A percentile compares a stretch with the other conserved stretches of the same genome.
Evolutionary conservation across 2,329 filamentous ascomycete species (phyloP).

Genomic region (Aspergillus phoenicis): DNA sequence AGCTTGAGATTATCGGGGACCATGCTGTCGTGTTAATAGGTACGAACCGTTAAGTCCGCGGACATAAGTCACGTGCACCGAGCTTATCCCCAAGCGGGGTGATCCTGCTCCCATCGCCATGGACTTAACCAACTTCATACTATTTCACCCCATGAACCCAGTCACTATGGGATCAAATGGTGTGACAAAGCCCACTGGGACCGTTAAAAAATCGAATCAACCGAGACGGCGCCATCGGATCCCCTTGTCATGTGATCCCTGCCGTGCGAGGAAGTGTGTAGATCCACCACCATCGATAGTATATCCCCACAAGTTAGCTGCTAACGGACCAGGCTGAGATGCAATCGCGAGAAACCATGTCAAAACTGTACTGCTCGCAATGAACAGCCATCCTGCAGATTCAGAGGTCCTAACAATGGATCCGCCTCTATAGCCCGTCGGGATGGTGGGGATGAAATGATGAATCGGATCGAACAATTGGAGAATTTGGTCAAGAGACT

Average conservation of each 20-base stretch:
- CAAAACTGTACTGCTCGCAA: constrained; percentile 10
- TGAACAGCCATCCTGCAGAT: constrained; percentile 1
- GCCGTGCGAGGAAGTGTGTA: constrained; percentile 12
- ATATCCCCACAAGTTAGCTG: not conserved
- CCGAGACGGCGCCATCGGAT: constrained; percentile 5
- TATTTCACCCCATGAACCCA: not conserved
- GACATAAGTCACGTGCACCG: constrained; percentile 5
- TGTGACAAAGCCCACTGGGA: not conserved
- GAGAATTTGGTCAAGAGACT: constrained; percentile 13
- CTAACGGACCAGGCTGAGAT: constrained; percentile 15
- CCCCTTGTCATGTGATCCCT: constrained; percentile 15
- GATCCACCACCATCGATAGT: too few species aligned
- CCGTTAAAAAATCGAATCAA: not conserved
- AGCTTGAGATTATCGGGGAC: too few species aligned
- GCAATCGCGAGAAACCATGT: constrained; percentile 14
- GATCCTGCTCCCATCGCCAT: not conserved
- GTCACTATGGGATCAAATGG: not conserved
- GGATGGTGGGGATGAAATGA: not conserved
- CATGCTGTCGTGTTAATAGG: too few species aligned
- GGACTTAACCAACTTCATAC: not conserved
- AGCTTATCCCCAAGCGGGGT: not conserved
- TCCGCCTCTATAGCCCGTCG: not conserved
- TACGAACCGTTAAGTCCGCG: not conserved
- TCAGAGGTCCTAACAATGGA: not conserved
- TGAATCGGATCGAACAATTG: constrained; percentile 12